These are phyloP conservation scores for Seiridium unicorne DNA, from an alignment of 2,329 filamentous ascomycete species.

Conservation along the genomic window DNA sequence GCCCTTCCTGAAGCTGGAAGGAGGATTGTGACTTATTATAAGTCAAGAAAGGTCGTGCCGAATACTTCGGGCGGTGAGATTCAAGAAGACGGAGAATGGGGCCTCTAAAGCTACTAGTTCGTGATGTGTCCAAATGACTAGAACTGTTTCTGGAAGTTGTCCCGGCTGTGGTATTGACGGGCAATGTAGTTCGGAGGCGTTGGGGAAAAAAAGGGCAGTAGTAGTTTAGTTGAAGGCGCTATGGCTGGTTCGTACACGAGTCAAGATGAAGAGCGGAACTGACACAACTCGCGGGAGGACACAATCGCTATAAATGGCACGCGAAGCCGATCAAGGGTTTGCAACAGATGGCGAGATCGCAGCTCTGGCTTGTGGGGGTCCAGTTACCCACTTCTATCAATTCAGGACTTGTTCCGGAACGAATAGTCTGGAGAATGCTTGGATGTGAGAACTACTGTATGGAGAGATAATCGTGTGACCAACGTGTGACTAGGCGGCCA, in stretches of 20 bases:
- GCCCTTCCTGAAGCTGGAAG: not conserved
- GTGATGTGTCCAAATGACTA: not conserved
- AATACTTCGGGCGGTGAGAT: not conserved
- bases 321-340: not conserved
- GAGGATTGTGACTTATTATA: not conserved
- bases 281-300: not conserved
- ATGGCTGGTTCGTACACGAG: slow-evolving; percentile 3
- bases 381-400: slow-evolving; percentile 5
- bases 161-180: not conserved
- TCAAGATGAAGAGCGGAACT: not conserved
- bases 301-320: not conserved
- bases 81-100: not conserved
- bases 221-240: slow-evolving; percentile 1
- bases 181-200: not conserved
- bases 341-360: slow-evolving; percentile 5
- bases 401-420: not conserved
- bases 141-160: slow-evolving; percentile 1
- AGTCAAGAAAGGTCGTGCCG: not conserved
- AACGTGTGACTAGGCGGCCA: not conserved
- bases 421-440: not conserved
- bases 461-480: slow-evolving; percentile 3
- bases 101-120: slow-evolving; percentile 2
- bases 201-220: not conserved
- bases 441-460: not conserved
- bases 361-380: slow-evolving; percentile 5